Evolutionary conservation across 352 stramenopile genomes (phyloP), one percentile per base, ranked within the genome.

Genomic region (Blastocystis sp.): DNA sequence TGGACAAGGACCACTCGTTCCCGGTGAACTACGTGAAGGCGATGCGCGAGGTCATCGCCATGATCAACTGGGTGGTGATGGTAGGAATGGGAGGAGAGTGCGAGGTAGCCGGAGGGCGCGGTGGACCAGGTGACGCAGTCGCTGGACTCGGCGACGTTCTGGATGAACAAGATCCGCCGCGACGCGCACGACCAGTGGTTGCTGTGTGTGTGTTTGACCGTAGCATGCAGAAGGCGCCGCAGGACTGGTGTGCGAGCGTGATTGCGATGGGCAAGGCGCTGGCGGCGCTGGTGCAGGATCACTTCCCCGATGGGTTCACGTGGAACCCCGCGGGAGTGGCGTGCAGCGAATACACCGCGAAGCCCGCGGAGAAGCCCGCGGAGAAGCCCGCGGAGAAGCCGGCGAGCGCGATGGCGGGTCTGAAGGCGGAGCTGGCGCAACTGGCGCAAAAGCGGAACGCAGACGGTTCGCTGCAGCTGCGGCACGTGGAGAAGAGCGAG

Each of bases 401-500:
- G 34, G 61, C 18, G 27, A 53, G n/a, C 36, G 57, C 32, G 14
- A 42, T 49, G 32, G 46, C 16, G 4, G 24, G 42, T 16, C 32
- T 49, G 11, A 11, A 24, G 27, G 0, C 42, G 46, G 42, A 78
- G 38, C 67, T 78, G 36, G 34, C 56, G 67, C 56, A 34, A 7
- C 14, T 61, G 67, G 67, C 49, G 27, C 18, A 24, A n/a, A 32
- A 14, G 24, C 44, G 51, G 11, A 59, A 59, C 32, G 3, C 51
- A 32, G 32, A 78, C 51, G 67, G 67, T 24, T 42, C 27, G 8
- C 40, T 48, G 40, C 27, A 61, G 18, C 67, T 78, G 67, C 24
- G 36, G 32, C 67, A 78, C 42, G 67, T 78, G 36, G 67, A 78
- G 32, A 78, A 78, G 67, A 78, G 42, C 42, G 44, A 78, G 32